phyloP scores from a whole-genome alignment of 805 yeast genomes.

The Torulaspora gathmanii region DNA sequence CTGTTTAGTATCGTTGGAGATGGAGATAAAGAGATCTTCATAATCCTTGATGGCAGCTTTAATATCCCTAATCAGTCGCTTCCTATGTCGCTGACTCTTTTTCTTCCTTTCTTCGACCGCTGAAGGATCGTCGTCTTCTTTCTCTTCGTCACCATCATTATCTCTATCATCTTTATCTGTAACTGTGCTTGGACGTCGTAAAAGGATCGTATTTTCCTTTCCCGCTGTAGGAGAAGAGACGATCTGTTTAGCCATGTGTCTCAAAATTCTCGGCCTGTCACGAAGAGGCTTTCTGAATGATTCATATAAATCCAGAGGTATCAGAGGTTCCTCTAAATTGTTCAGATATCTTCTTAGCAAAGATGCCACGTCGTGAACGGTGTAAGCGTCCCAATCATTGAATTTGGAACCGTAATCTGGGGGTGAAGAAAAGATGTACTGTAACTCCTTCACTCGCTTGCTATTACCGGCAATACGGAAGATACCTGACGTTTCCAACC shows the following conservation, averaged over 20 bases:
- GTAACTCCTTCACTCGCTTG: conserved; percentile 81
- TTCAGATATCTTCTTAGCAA: conserved; percentile 80
- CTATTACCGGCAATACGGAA: conserved; percentile 91
- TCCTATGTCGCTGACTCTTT: conserved; percentile 47
- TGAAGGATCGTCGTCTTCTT: conserved; percentile 19
- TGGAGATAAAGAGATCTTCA: conserved; percentile 57
- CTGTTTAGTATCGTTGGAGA: conserved; percentile 78
- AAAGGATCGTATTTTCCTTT: conserved; percentile 27
- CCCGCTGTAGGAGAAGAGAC: conserved; percentile 38
- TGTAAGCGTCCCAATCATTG: conserved; percentile 80
- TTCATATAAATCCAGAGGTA: conserved; percentile 74
- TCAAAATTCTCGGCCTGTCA: conserved; percentile 58
- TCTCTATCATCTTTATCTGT: conserved; percentile 17
- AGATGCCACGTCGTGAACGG: conserved; percentile 95
- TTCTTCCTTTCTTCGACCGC: conserved; percentile 33
- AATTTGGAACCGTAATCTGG: conserved; percentile 87
- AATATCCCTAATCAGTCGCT: conserved; percentile 58
- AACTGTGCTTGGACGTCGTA: conserved; percentile 2
- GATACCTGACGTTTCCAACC: conserved; percentile 79
- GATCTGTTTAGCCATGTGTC: conserved; percentile 50
- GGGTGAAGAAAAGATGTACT: conserved; percentile 74
- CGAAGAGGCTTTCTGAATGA: conserved; percentile 72
- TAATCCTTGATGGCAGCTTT: conserved; percentile 67
- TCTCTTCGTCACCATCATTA: conserved; percentile 20
- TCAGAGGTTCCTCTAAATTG: conserved; percentile 85